A percentile compares a stretch with the other conserved stretches of the same genome.
These are phyloP conservation scores for Populus hybrid DNA, from an alignment of 441 rosid species.

Conservation along the genomic window DNA sequence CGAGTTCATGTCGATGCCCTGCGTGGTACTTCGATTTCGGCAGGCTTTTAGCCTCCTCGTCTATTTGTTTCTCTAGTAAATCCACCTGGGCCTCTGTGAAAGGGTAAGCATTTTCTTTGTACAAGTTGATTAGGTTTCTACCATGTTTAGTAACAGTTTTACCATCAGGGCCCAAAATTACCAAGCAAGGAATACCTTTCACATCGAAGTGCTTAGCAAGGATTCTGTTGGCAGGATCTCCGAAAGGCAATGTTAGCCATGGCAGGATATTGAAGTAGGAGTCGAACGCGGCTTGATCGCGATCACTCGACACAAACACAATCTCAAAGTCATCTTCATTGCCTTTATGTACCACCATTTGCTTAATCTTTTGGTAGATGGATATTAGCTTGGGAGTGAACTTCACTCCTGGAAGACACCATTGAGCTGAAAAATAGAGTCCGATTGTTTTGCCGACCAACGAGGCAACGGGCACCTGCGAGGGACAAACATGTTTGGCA, in stretches of 20 bases:
- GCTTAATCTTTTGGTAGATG: slow-evolving; percentile 47
- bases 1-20: slow-evolving; percentile 51
- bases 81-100: slow-evolving; percentile 43
- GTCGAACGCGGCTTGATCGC: slow-evolving; percentile 30
- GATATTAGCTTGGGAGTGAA: slow-evolving; percentile 49
- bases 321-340: slow-evolving; percentile 41
- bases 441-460: slow-evolving; percentile 51
- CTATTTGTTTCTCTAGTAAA: slow-evolving; percentile 39
- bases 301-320: slow-evolving; percentile 47
- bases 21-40: slow-evolving; percentile 38
- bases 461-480: slow-evolving; percentile 45
- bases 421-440: slow-evolving; percentile 54
- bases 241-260: slow-evolving; percentile 52
- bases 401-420: slow-evolving; percentile 51
- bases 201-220: slow-evolving; percentile 46
- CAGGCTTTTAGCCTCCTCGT: slow-evolving; percentile 42
- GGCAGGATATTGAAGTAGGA: slow-evolving; percentile 46
- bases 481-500: background rate
- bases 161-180: slow-evolving; percentile 57
- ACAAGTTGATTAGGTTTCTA: slow-evolving; percentile 43
- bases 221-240: slow-evolving; percentile 32
- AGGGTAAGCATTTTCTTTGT: slow-evolving; percentile 50
- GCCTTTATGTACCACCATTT: slow-evolving; percentile 11
- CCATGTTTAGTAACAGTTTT: slow-evolving; percentile 54
- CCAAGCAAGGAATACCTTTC: slow-evolving; percentile 49